Conservation (phyloP, 1,284 basidiomycete genomes). For the Somion occarium region DNA sequence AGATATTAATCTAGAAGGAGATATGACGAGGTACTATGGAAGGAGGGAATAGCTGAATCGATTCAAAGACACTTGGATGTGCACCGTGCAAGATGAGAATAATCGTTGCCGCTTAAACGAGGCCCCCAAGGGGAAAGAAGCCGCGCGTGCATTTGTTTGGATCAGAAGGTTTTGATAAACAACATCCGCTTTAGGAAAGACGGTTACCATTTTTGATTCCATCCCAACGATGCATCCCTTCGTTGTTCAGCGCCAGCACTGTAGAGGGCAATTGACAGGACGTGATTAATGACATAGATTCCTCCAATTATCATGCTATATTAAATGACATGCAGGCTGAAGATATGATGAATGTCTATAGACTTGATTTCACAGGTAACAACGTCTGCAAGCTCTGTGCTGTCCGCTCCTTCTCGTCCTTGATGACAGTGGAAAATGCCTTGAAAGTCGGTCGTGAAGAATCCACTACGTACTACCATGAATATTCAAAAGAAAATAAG, state of each 20-base stretch:
- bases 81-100: too few species aligned
- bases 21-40: background rate
- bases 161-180: constrained; percentile 23
- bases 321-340: too few species aligned
- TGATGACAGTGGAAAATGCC: constrained; percentile 68
- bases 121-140: too few species aligned
- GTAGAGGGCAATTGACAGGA: too few species aligned
- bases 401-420: constrained; percentile 70
- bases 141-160: constrained; percentile 22
- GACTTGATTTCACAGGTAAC: constrained; percentile 10
- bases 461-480: constrained; percentile 49
- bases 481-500: constrained; percentile 4
- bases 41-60: background rate
- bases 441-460: constrained; percentile 69
- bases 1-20: background rate
- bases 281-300: too few species aligned
- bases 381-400: constrained; percentile 16
- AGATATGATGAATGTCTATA: too few species aligned
- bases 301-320: too few species aligned
- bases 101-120: too few species aligned
- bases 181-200: constrained; percentile 7
- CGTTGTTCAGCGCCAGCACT: too few species aligned
- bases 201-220: background rate
- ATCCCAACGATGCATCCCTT: too few species aligned
- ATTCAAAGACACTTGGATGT: background rate